These are phyloP conservation scores for Aegilops tauschii DNA, from an alignment of 176 grass and related monocot genomes.

Conservation along the genomic window DNA sequence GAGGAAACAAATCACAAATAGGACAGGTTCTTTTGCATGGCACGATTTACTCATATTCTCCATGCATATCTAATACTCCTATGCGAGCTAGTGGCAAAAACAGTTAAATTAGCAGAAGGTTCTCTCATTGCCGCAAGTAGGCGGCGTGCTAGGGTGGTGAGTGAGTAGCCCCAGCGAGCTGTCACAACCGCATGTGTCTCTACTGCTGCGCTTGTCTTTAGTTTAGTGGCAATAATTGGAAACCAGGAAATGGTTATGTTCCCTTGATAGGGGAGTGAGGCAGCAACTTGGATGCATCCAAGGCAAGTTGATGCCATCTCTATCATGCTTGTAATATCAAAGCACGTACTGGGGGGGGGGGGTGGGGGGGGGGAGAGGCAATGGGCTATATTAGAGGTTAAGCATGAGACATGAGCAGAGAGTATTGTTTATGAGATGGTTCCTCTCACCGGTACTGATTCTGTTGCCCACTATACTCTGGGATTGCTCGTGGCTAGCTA, in stretches of 20 bases:
- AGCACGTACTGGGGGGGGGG: background rate
- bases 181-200: background rate
- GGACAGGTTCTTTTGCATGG: no score
- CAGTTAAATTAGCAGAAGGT: slow-evolving; percentile 10
- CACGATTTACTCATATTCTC: no score
- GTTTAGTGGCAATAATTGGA: slow-evolving; percentile 12
- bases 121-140: slow-evolving; percentile 1
- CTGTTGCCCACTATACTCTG: slow-evolving; percentile 7
- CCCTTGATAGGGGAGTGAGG: slow-evolving; percentile 32
- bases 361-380: background rate
- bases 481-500: no score
- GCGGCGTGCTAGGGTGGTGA: background rate
- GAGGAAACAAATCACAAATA: no score
- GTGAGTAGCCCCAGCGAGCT: background rate
- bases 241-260: slow-evolving; percentile 11
- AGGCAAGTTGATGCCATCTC: background rate
- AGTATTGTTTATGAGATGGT: slow-evolving; percentile 23
- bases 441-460: slow-evolving; percentile 30
- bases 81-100: background rate
- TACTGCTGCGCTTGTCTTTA: background rate
- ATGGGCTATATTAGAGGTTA: background rate
- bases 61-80: no score
- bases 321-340: slow-evolving; percentile 20
- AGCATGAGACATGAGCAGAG: background rate
- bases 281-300: slow-evolving; percentile 18